Base-by-base conservation (phyloP, 2,329 filamentous ascomycete species). In the Alternaria sp. region DNA sequence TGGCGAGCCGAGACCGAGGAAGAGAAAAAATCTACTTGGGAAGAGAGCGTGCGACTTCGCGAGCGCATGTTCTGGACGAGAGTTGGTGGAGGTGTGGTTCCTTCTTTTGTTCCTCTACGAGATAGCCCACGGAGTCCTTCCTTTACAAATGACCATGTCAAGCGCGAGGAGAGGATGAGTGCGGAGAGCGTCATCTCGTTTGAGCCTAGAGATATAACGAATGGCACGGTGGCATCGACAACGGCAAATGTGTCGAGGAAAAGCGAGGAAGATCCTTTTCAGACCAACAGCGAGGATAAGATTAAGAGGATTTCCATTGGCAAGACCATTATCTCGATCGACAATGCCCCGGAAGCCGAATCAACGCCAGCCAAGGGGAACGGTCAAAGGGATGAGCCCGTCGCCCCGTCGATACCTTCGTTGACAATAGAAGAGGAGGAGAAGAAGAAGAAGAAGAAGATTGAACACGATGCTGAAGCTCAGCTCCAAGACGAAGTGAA, bases 11-110 rank as follows among this genome's bases (percentile, higher is more conserved):
- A 93, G 45, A 91, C 90, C 56, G 86, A 90, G 37, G 92, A 95
- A 49, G 91, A 93, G 33, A 92, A 96, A 78, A 92, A 90, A 72
- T 86, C 88, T 28, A 92, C 93, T 0, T 99, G 95, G 95, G 94
- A 98, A 74, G 95, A 99, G 80, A 92, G 92, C 56, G 90, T 97
- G 10, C 87, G 90, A 29, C 79, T 98, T 46, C 85, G 95, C 50
- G 95, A 99, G 76, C 89, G 94, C 68, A 97, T 99, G 90, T 99
- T 99, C 75, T 99, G 95, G 95, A 88, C 91, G 50, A 86, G 95
- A 54, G 87, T 99, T 51, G 94, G 94, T 26, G 95, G 93, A 28
- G 95, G 95, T 13, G 92, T 99, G 2, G 80, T 98, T 11, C 95
- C 94, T 1, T 82, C 85, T 11, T 81, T 81, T 50, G 64, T 80